phyloP scores from a whole-genome alignment of 352 stramenopile species.

The Pythium phragmiticola region DNA sequence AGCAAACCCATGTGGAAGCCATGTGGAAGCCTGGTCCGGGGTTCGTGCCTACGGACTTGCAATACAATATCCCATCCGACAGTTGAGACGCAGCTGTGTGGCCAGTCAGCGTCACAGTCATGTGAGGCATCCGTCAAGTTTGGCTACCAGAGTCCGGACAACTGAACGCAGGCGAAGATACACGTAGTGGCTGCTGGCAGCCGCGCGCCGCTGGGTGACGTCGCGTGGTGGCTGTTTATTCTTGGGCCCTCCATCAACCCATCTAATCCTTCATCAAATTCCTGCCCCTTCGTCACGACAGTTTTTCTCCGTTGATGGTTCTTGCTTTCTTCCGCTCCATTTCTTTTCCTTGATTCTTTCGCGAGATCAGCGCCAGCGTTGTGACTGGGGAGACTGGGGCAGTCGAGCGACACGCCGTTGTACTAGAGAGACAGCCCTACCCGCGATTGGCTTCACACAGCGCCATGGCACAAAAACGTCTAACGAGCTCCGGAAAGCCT shows the following conservation, averaged over 20 bases:
- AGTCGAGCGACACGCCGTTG: slow-evolving; percentile 3
- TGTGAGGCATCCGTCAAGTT: not conserved
- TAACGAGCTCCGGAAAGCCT: not conserved
- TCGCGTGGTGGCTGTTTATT: too few species aligned
- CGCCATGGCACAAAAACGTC: not conserved
- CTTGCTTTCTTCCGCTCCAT: not conserved
- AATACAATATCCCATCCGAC: not conserved
- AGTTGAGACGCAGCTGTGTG: not conserved
- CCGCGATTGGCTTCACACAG: slow-evolving; percentile 18
- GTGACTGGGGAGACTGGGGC: not conserved
- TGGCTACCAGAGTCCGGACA: not conserved
- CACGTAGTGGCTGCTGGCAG: too few species aligned
- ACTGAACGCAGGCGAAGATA: too few species aligned
- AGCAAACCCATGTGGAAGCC: too few species aligned
- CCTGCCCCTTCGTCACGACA: too few species aligned
- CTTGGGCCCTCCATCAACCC: too few species aligned
- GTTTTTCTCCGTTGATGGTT: too few species aligned
- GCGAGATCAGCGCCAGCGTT: too few species aligned
- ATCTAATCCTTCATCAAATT: too few species aligned
- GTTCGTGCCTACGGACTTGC: not conserved
- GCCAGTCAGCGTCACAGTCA: not conserved
- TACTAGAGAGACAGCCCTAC: slow-evolving; percentile 6
- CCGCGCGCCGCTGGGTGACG: too few species aligned
- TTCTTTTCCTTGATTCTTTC: not conserved
- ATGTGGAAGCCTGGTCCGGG: too few species aligned